Conservation (phyloP, 148 eudicot species). For the Chenopodium formosanum region DNA sequence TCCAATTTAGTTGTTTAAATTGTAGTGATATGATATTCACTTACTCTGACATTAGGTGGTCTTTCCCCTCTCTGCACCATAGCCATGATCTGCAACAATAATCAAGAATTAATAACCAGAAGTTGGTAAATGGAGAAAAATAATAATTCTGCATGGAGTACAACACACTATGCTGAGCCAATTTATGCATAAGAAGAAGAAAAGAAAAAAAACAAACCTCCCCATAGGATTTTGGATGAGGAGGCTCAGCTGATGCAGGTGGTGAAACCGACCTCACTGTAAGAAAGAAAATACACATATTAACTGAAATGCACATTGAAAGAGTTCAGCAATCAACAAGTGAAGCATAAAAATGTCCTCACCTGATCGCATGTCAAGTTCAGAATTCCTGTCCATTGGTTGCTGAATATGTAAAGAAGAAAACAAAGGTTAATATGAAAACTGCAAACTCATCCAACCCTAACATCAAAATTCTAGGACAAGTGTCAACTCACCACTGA, state of each 20-base stretch:
- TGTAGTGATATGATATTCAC: conserved; percentile 10
- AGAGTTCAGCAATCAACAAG: not conserved
- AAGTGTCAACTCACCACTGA: conserved; percentile 51
- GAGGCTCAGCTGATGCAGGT: conserved; percentile 61
- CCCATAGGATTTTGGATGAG: conserved; percentile 72
- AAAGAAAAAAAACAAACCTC: conserved; percentile 42
- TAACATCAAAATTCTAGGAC: conserved; percentile 1
- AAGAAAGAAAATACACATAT: conserved; percentile 23
- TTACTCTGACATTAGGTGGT: conserved; percentile 84
- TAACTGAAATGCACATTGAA: not conserved
- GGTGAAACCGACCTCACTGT: conserved; percentile 69
- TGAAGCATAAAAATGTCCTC: conserved; percentile 10
- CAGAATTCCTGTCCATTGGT: conserved; percentile 46
- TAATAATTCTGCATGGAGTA: too few relatives aligned
- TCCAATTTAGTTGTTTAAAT: not conserved
- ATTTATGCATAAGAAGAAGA: not conserved
- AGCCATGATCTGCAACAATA: conserved; percentile 67
- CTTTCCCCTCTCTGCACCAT: conserved; percentile 93
- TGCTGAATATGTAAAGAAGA: conserved; percentile 40
- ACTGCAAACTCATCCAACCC: conserved; percentile 7
- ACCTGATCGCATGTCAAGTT: conserved; percentile 63
- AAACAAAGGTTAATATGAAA: conserved; percentile 3
- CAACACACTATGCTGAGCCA: not conserved
- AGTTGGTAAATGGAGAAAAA: not conserved
- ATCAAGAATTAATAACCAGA: conserved; percentile 18